Evolutionary conservation across 164 flowering plant species (phyloP), one percentile per base, ranked within the genome.

Genomic region (Dillenia suffruticosa): DNA sequence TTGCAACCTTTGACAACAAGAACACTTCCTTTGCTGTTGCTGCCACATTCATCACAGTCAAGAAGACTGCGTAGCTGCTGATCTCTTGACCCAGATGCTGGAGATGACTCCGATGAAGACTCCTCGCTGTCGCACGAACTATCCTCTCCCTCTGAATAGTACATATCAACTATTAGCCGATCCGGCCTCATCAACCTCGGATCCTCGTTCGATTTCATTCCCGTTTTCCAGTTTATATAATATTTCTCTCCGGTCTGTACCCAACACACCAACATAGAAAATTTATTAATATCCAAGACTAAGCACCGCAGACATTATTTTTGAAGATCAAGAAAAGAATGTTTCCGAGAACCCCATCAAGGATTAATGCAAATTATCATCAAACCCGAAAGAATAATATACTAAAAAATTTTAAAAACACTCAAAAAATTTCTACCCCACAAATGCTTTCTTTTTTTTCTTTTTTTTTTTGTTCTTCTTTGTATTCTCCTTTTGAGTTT

Each of bases 221-320:
- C 97, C 6, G 72, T 86, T 26, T 80, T 73, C 96, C 95, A 86
- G 71, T 94, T 86, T 54, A 86, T 79, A 70, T 82, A 94, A 58
- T 94, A 94, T 57, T 89, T 63, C 74, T 91, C 97, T 26, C 98
- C 97, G 6, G 96, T 86, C 98, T 94, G 81, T 70, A 56, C n/a
- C 44, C 12, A 44, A 59, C 61, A 26, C 46, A 56, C 10, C 52
- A 66, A 51, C 8, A 17, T 49, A 54, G 51, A 51, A 54, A 58
- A n/a, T 44, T 11, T 14, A 50, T n/a, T 44, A 53, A 16, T n/a
- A 19, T 19, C 12, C 40, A 58, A 48, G 22, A 12, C 32, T 59
- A 12, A 22, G 14, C 9, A 62, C n/a, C 12, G 12, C 32, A 9
- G 9, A 16, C 40, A 5, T 32, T 32, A 32, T 32, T 32, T 32